These are phyloP conservation scores for Fusarium sp. DNA, from an alignment of 2,329 filamentous ascomycete species.

Conservation along the genomic window DNA sequence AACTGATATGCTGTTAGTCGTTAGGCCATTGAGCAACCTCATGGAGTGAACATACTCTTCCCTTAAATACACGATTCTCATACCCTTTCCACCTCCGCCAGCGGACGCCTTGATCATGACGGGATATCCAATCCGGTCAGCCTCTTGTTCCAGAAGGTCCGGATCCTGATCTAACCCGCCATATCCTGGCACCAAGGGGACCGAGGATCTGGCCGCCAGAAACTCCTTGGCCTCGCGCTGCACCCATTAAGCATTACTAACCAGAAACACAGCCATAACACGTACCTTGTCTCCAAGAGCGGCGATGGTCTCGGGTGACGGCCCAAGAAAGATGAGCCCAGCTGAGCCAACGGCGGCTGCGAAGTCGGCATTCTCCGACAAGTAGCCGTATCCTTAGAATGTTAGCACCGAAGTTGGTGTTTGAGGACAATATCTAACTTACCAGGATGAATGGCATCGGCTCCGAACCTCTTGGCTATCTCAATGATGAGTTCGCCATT, in stretches of 20 bases:
- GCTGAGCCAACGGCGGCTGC: background rate
- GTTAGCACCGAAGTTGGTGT: background rate
- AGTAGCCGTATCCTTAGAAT: background rate
- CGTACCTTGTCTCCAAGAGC: background rate
- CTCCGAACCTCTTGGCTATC: background rate
- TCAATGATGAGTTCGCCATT: background rate
- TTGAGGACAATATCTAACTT: background rate
- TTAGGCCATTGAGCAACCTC: background rate
- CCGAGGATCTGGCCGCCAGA: background rate
- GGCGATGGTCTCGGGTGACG: background rate
- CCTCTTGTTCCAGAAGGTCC: background rate
- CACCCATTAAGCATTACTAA: background rate
- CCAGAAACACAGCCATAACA: background rate
- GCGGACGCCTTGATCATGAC: background rate
- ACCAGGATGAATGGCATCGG: background rate
- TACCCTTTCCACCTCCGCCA: background rate
- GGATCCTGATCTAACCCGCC: background rate
- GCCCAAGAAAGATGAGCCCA: background rate
- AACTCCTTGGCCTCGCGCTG: background rate
- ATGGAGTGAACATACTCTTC: background rate
- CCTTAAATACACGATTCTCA: background rate
- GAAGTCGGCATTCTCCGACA: background rate
- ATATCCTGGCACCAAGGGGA: background rate
- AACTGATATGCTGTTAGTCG: background rate
- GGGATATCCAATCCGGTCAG: background rate